Base-by-base conservation (phyloP, 495 filamentous ascomycete species). In the Tuber calosporum region DNA sequence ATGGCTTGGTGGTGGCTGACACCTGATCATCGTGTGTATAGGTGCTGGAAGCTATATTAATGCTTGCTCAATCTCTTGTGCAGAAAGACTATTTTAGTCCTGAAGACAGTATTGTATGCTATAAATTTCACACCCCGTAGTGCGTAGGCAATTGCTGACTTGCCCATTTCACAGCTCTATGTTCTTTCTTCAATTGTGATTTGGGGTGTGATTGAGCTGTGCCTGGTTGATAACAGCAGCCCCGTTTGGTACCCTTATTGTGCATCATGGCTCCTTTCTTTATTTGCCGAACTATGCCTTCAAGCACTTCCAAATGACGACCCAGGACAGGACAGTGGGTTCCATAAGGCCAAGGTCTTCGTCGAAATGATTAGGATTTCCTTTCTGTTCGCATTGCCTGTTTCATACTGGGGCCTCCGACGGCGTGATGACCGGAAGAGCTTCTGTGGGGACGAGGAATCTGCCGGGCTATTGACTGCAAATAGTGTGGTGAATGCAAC, bases 191-290 rank as follows among this genome's bases (percentile, higher is more conserved):
- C 86, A 68, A 81, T 86, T 66, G 77, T 90, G 42, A 84, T 85
- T 8, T 89, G 86, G 77, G 86, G 86, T 11, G 82, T 88, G 37
- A 83, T 88, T 71, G 83, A 87, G 74, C 83, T 86, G 36, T 83
- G 83, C 11, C 82, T 90, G 8, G 81, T 82, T 36, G 86, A 86
- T 66, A 81, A 82, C 22, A 70, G 82, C 67, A 84, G 84, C 67
- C 83, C 85, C 15, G 86, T 89, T 26, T 90, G 89, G 89, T 88
- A 90, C 73, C 87, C 88, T 0, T 89, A 87, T 74, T 86, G 84
- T 45, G 88, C 87, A 17, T 85, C 86, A 8, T 88, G 89, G 84
- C 75, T 85, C 36, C 73, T 90, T 36, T 85, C 84, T 22, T 79
- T 89, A 8, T 69, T 84, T 19, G 84, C 85, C 8, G 89, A 90